Evolutionary conservation across 202 grass and related monocot species (phyloP), one percentile per base, ranked within the genome.

Genomic region (Digitaria exilis): DNA sequence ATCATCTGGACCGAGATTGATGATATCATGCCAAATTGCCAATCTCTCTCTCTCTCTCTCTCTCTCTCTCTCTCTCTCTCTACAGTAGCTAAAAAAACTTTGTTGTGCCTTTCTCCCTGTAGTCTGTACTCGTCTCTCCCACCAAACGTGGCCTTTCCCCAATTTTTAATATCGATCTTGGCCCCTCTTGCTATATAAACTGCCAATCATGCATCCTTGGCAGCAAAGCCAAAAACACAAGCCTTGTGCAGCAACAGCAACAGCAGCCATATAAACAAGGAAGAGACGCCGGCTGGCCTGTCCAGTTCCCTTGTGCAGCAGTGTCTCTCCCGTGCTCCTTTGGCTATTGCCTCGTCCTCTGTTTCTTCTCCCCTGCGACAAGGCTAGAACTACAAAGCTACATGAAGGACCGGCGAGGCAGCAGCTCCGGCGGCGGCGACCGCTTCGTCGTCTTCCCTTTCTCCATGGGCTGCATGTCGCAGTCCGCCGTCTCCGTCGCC

Each of bases 391-490:
- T 7, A 3, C 11, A 9, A 21, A 14, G 37, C 6, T 39, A 30
- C 24, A 91, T 94, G 92, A 94, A 87, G 80, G 89, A 89, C 35
- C 92, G 89, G 11, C 68, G 92, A 6, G 76, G 60, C 61, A 39
- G 37, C 37, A 75, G 70, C 56, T 45, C 75, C 76, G 78, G 61
- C 41, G 34, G 82, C 71, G 79, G 60, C 65, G 87, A 85, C 32
- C 77, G 87, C 71, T 71, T 85, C 56, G 65, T 34, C 83, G 54
- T 85, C 71, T 89, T 95, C 62, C 90, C 93, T 31, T 95, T 95
- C 82, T 92, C 93, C 58, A 71, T 90, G 34, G 89, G 87, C 73
- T 95, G 93, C 67, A 91, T 88, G 79, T 95, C 93, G 70, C 93
- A 92, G 56, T 92, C 90, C 5, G 82, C 90, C 72, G 79, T 92